Conservation (phyloP, 495 filamentous ascomycete species). For the Daldinia decipiens region DNA sequence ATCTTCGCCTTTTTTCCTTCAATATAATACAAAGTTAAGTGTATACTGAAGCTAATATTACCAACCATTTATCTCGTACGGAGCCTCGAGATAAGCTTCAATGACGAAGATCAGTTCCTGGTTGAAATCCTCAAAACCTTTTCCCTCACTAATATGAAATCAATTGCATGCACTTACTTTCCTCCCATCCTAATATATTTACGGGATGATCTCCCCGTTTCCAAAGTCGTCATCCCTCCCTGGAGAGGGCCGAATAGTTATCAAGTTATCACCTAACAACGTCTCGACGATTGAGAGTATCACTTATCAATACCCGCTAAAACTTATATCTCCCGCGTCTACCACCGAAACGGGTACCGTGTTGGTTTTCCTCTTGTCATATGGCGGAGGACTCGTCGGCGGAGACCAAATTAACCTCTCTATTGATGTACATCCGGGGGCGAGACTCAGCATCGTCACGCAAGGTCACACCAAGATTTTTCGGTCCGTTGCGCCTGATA, state of each 20-base stretch:
- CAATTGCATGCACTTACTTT: not conserved
- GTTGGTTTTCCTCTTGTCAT: slow-evolving; percentile 86
- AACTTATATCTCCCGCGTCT: slow-evolving; percentile 78
- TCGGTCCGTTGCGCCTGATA: slow-evolving; percentile 68
- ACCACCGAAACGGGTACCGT: slow-evolving; percentile 68
- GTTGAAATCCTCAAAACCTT: not conserved
- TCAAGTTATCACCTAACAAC: slow-evolving; percentile 75
- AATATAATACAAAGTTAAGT: not conserved
- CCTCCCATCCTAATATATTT: not conserved
- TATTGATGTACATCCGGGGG: slow-evolving; percentile 69
- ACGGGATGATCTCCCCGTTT: slow-evolving; percentile 67
- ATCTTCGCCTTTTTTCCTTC: too few species aligned
- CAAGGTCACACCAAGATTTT: slow-evolving; percentile 98
- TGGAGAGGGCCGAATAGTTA: slow-evolving; percentile 80
- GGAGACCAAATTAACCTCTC: slow-evolving; percentile 82
- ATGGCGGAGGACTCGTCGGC: slow-evolving; percentile 91
- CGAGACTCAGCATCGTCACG: slow-evolving; percentile 84
- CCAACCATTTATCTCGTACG: not conserved
- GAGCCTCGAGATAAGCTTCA: slow-evolving; percentile 27
- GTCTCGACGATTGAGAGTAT: slow-evolving; percentile 77
- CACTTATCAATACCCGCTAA: slow-evolving; percentile 92
- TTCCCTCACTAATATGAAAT: slow-evolving; percentile 22
- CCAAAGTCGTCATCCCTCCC: slow-evolving; percentile 74
- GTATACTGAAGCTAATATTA: not conserved
- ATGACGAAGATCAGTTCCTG: slow-evolving; percentile 12